These are phyloP conservation scores for Euphorbia peplus DNA, from an alignment of 345 rosid species.

Conservation along the genomic window DNA sequence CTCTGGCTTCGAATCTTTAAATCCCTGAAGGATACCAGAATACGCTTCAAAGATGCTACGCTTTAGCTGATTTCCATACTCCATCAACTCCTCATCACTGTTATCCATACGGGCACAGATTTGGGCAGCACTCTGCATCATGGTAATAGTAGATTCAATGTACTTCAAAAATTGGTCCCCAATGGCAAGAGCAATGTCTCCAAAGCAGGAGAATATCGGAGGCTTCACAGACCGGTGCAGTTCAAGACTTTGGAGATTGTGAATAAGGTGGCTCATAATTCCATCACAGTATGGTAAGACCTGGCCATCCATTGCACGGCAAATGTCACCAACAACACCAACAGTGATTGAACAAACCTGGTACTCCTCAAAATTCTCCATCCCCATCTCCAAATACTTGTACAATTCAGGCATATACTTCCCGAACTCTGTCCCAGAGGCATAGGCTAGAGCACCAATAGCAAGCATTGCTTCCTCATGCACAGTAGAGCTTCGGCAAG, in stretches of 20 bases:
- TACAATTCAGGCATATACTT: constrained; percentile 77
- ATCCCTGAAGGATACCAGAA: constrained; percentile 93
- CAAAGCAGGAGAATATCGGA: constrained; percentile 86
- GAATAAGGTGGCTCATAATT: constrained; percentile 72
- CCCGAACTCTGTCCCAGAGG: constrained; percentile 69
- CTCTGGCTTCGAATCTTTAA: constrained; percentile 70
- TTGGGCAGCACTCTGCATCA: constrained; percentile 87
- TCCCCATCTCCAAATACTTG: constrained; percentile 81
- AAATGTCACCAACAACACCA: constrained; percentile 88
- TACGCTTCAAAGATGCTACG: constrained; percentile 89
- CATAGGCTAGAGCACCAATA: constrained; percentile 92
- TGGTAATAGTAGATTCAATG: constrained; percentile 50
- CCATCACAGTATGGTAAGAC: constrained; percentile 80
- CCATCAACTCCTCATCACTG: constrained; percentile 75
- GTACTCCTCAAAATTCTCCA: constrained; percentile 88
- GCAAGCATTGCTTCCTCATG: constrained; percentile 99
- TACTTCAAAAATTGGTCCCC: constrained; percentile 78
- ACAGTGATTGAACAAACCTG: constrained; percentile 89
- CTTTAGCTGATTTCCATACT: constrained; percentile 76
- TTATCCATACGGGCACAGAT: constrained; percentile 64
- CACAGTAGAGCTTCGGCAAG: constrained; percentile 86
- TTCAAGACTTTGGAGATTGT: constrained; percentile 62
- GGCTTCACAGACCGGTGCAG: constrained; percentile 95
- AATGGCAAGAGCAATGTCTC: constrained; percentile 88
- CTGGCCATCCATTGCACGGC: constrained; percentile 80